Conservation (phyloP, 1,284 basidiomycete species). For the Fomitopsis betulina region DNA sequence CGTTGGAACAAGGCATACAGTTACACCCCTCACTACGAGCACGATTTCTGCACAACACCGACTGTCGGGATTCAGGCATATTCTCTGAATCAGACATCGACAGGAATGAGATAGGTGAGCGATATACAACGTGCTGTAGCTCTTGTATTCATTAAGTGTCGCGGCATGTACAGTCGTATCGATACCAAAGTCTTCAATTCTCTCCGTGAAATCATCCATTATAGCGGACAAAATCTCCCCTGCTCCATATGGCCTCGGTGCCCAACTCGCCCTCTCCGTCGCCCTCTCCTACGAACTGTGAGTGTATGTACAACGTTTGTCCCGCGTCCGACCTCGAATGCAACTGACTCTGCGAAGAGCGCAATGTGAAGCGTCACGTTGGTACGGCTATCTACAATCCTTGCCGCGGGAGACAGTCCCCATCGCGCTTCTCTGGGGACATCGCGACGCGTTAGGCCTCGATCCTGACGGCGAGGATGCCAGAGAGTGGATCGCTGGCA, state of each 20-base stretch:
- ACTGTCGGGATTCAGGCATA: background rate
- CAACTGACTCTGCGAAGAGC: conserved; percentile 5
- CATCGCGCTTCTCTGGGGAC: conserved; percentile 64
- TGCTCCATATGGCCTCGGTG: conserved; percentile 49
- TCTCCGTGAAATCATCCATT: conserved; percentile 55
- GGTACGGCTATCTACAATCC: conserved; percentile 66
- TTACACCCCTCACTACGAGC: background rate
- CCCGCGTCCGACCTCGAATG: background rate
- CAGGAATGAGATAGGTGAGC: background rate
- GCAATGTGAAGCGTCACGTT: conserved; percentile 44
- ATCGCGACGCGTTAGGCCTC: conserved; percentile 16
- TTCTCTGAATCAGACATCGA: background rate
- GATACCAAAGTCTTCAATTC: conserved; percentile 59
- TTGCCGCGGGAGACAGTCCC: conserved; percentile 49
- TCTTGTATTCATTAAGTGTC: background rate
- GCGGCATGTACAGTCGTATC: conserved; percentile 49
- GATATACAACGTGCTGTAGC: no score
- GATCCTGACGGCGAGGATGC: conserved; percentile 30
- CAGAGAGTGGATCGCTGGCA: conserved; percentile 19
- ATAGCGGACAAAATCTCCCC: conserved; percentile 32
- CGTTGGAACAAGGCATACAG: background rate
- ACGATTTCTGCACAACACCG: background rate
- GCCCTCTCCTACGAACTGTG: conserved; percentile 64
- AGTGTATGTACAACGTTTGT: conserved; percentile 22
- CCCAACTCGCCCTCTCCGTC: conserved; percentile 55